Conservation (phyloP, 805 yeast genomes). For the Candida ponderosae region DNA sequence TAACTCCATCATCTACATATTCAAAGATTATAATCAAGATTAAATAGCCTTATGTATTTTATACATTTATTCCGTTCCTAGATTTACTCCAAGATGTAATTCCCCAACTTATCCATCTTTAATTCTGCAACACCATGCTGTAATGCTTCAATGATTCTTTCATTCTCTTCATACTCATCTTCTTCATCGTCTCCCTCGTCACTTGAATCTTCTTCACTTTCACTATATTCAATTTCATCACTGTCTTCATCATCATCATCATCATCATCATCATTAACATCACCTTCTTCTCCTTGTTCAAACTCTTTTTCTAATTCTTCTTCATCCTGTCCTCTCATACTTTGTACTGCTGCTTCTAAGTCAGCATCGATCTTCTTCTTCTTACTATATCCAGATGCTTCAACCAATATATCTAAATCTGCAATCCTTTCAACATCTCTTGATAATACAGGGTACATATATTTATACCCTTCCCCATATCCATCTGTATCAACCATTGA, state of each 20-base stretch:
- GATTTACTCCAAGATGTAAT: slow-evolving; percentile 66
- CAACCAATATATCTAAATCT: slow-evolving; percentile 76
- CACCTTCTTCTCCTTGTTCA: slow-evolving; percentile 48
- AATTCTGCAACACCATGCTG: slow-evolving; percentile 54
- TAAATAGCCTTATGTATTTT: no score
- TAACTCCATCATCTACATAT: no score
- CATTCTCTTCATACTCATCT: slow-evolving; percentile 40
- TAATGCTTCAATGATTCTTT: slow-evolving; percentile 63
- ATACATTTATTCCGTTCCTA: slow-evolving; percentile 7
- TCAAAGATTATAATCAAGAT: no score
- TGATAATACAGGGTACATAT: slow-evolving; percentile 70
- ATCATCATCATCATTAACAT: slow-evolving; percentile 34
- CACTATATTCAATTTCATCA: slow-evolving; percentile 17
- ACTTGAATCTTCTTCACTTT: slow-evolving; percentile 20
- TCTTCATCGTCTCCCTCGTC: slow-evolving; percentile 24
- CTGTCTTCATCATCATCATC: slow-evolving; percentile 29
- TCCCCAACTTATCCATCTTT: slow-evolving; percentile 78
- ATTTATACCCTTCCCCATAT: slow-evolving; percentile 70
- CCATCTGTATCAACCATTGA: slow-evolving; percentile 75
- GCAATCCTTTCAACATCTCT: slow-evolving; percentile 67
- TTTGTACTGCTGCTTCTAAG: no score
- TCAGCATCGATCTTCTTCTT: slow-evolving; percentile 9
- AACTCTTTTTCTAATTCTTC: slow-evolving; percentile 25
- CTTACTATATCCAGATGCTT: no score
- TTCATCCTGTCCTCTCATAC: slow-evolving; percentile 20